Evolutionary conservation across 2,329 filamentous ascomycete species (phyloP), one percentile per base, ranked within the genome.

Genomic region (Akanthomyces dipterigenus): DNA sequence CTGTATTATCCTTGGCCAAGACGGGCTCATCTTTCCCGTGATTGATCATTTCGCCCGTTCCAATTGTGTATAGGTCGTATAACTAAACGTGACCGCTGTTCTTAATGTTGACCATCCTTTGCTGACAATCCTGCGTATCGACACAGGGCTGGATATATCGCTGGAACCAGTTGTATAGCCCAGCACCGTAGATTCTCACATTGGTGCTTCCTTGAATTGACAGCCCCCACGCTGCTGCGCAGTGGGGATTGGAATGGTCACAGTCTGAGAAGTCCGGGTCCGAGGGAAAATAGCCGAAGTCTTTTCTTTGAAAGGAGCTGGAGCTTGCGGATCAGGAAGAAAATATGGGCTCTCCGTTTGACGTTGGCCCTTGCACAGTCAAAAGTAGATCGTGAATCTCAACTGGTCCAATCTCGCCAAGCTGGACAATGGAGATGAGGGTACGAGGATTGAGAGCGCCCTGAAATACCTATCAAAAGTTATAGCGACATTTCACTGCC

Each of bases 131-230:
- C n/a, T 67, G 57, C 2, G 62, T 40, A 54, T 67, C 63, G 43
- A 70, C 50, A 50, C 67, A 70, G 18, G 22, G 49, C 55, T 70
- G 66, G 1, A 58, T 45, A 54, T 69, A 69, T 20, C 45, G 36
- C 0, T 61, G 38, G 54, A 68, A 70, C 64, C 64, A 70, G 26
- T 57, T 65, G 40, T 70, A 70, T n/a, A 69, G 12, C 1, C 68
- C 69, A 1, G 68, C 69, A 26, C 65, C 63, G 4, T 63, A 63
- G 26, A 70, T 62, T 3, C 58, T 58, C 8, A 70, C 53, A 38
- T 65, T 62, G 1, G 48, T 55, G 1, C 62, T 63, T 1, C 46
- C 51, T 12, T 28, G 26, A 16, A 69, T 61, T 6, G 60, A 63
- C 3, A 66, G 48, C 9, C 57, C 62, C 66, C 67, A 70, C 3